These are phyloP conservation scores for Sclerospora graminicola DNA, from an alignment of 352 stramenopile species.

Conservation along the genomic window DNA sequence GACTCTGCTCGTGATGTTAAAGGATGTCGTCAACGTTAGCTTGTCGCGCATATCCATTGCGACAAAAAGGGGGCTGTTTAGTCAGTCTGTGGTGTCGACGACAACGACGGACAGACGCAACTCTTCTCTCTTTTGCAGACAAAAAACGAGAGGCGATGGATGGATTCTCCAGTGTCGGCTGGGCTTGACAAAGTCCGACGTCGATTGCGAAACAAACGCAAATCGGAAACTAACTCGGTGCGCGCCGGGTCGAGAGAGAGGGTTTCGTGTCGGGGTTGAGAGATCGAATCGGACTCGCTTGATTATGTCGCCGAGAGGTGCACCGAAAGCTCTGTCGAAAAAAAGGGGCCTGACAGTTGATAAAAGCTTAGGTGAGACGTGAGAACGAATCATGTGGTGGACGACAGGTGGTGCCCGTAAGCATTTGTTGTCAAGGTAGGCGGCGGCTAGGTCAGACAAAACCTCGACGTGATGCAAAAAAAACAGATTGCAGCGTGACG, in stretches of 20 bases:
- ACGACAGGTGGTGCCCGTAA: constrained; percentile 14
- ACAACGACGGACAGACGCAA: constrained; percentile 10
- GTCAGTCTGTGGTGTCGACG: constrained; percentile 12
- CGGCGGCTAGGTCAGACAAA: constrained; percentile 5
- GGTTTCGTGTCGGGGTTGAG: constrained; percentile 2
- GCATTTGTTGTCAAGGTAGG: background rate
- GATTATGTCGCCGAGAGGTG: constrained; percentile 14
- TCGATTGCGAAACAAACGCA: constrained; percentile 5
- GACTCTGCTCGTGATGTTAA: constrained; percentile 8
- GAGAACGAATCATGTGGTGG: constrained; percentile 8
- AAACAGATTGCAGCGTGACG: constrained; percentile 21
- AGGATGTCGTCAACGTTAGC: constrained; percentile 15
- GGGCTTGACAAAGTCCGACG: constrained; percentile 2
- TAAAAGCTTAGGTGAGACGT: constrained; percentile 8
- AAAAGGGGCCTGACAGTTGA: constrained; percentile 5
- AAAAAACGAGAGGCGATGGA: constrained; percentile 8
- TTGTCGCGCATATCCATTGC: constrained; percentile 22
- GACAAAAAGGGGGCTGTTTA: constrained; percentile 16
- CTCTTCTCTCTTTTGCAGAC: constrained; percentile 14
- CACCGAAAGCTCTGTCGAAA: constrained; percentile 17
- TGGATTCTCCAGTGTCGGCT: constrained; percentile 10
- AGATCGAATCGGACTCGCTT: constrained; percentile 3
- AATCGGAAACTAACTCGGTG: constrained; percentile 5
- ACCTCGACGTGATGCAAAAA: constrained; percentile 14
- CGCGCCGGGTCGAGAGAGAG: too few relatives aligned